These are phyloP conservation scores for Syzygium jambos DNA, from an alignment of 345 rosid species.

Conservation along the genomic window DNA sequence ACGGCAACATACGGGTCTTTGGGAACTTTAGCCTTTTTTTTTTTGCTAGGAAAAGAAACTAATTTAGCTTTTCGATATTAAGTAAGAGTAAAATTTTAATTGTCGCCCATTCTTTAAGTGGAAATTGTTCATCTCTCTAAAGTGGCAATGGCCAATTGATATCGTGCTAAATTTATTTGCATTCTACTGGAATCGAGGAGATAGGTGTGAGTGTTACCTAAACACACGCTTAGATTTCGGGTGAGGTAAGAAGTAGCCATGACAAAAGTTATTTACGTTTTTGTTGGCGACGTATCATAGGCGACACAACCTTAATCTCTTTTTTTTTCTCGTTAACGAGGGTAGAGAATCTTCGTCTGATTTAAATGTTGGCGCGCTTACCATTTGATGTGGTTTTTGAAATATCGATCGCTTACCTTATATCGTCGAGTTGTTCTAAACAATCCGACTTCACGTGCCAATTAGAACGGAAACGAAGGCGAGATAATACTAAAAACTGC, in stretches of 20 bases:
- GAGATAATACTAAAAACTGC: not conserved
- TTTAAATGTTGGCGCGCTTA: not conserved
- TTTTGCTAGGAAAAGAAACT: too few relatives aligned
- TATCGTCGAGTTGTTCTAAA: not conserved
- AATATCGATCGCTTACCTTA: not conserved
- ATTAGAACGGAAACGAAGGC: not conserved
- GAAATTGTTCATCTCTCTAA: not conserved
- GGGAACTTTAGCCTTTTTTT: not conserved
- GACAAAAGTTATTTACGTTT: not conserved
- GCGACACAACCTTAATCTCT: not conserved
- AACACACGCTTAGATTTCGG: not conserved
- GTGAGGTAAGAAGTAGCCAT: not conserved
- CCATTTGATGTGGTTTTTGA: not conserved
- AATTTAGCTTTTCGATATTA: not conserved
- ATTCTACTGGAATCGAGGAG: not conserved
- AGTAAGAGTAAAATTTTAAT: not conserved
- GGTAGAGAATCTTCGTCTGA: not conserved
- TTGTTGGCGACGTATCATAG: not conserved
- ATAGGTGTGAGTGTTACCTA: not conserved
- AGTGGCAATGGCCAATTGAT: not conserved
- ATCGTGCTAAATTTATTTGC: too few relatives aligned
- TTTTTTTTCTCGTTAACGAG: not conserved
- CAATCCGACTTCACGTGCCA: not conserved
- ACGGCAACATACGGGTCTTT: not conserved
- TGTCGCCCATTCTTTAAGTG: not conserved